These are phyloP conservation scores for Phytopythium boreale DNA, from an alignment of 352 stramenopile species.

Conservation along the genomic window DNA sequence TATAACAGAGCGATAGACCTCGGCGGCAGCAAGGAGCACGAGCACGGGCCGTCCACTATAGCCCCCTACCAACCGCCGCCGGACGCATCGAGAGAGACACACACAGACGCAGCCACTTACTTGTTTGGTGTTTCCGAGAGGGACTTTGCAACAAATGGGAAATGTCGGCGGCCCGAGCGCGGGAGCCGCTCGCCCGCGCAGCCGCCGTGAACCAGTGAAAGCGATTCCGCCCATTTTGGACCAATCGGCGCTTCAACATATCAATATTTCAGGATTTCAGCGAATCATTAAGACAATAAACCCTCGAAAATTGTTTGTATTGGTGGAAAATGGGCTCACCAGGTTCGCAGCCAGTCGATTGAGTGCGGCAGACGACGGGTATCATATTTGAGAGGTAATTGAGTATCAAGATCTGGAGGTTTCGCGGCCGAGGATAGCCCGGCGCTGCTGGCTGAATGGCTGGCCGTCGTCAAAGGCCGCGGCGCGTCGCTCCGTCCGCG, in stretches of 20 bases:
- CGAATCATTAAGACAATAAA: no score
- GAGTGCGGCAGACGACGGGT: neutral
- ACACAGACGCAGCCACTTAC: conserved; percentile 52
- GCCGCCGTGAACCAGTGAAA: conserved; percentile 49
- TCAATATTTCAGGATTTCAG: neutral
- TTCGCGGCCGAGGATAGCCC: neutral
- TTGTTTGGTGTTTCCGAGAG: conserved; percentile 56
- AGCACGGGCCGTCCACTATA: conserved; percentile 7
- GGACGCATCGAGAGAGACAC: conserved; percentile 5
- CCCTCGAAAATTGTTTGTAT: neutral
- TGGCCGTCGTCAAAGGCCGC: conserved; percentile 11
- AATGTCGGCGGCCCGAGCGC: neutral
- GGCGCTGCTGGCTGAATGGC: neutral
- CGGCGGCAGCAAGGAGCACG: neutral
- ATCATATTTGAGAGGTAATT: neutral
- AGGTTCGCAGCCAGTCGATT: conserved; percentile 30
- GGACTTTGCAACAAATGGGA: conserved; percentile 86
- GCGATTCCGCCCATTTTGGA: conserved; percentile 5
- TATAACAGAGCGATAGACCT: conserved; percentile 18
- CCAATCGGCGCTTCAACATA: conserved; percentile 8
- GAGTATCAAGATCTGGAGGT: neutral
- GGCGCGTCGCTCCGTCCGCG: neutral
- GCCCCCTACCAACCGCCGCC: conserved; percentile 1
- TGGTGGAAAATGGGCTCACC: conserved; percentile 18
- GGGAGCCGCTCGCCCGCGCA: neutral